Percentiles rank a stretch among this genome's conserved stretches.
Conservation (phyloP, 257 asterid genomes). For the Coffea eugenioides region DNA sequence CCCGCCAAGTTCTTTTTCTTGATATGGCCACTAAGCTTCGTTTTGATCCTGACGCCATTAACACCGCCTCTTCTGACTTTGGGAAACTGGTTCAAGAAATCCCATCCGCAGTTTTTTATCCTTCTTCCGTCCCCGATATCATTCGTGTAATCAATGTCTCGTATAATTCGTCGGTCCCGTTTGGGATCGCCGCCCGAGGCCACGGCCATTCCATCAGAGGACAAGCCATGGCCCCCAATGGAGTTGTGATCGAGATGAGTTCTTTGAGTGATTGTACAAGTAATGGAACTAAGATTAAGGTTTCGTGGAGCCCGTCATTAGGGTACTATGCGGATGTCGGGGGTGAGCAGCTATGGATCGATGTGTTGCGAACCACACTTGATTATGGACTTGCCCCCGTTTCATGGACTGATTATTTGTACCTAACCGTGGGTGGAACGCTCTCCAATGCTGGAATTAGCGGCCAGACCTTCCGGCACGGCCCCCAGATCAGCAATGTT, state of each 20-base stretch:
- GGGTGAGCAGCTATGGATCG: slow-evolving; percentile 68
- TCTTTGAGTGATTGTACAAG: slow-evolving; percentile 15
- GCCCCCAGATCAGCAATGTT: slow-evolving; percentile 76
- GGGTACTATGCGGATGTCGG: slow-evolving; percentile 73
- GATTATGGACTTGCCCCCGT: slow-evolving; percentile 54
- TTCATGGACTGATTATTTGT: slow-evolving; percentile 72
- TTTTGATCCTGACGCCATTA: slow-evolving; percentile 29
- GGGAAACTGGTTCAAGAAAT: slow-evolving; percentile 50
- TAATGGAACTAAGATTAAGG: slow-evolving; percentile 31
- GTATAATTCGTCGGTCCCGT: slow-evolving; percentile 40
- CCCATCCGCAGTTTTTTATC: slow-evolving; percentile 58
- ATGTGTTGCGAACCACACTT: slow-evolving; percentile 36
- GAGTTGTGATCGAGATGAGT: slow-evolving; percentile 68
- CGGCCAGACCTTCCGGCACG: slow-evolving; percentile 62
- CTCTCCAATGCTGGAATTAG: slow-evolving; percentile 76
- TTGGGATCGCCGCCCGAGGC: slow-evolving; percentile 60
- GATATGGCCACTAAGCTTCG: slow-evolving; percentile 28
- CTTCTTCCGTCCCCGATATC: slow-evolving; percentile 50
- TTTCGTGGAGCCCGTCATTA: slow-evolving; percentile 35
- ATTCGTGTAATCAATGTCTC: slow-evolving; percentile 40
- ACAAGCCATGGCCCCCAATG: slow-evolving; percentile 61
- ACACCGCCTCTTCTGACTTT: slow-evolving; percentile 48
- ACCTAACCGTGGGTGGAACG: slow-evolving; percentile 71
- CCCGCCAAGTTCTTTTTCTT: slow-evolving; percentile 20
- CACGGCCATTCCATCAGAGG: slow-evolving; percentile 75